phyloP scores from a whole-genome alignment of 2,329 filamentous ascomycete genomes.

The Clarireedia sp. region DNA sequence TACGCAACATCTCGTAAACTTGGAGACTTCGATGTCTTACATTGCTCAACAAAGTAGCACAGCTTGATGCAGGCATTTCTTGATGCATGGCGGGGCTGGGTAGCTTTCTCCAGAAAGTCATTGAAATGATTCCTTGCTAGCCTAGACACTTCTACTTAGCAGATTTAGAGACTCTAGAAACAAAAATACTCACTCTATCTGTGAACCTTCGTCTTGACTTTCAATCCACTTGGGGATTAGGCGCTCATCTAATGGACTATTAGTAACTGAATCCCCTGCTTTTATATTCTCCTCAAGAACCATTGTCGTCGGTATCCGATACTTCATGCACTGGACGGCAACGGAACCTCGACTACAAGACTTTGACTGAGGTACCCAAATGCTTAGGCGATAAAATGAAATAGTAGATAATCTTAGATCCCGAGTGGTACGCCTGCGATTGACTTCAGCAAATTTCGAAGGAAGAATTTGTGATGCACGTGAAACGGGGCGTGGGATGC shows the following conservation, averaged over 20 bases:
- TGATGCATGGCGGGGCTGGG: conserved; percentile 45
- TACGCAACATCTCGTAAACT: conserved; percentile 44
- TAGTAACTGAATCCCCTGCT: neutral
- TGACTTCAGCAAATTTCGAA: neutral
- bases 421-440: neutral
- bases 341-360: too few species aligned
- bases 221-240: conserved; percentile 36
- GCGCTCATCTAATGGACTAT: conserved; percentile 18
- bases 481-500: neutral
- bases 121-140: conserved; percentile 18
- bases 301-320: neutral
- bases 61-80: conserved; percentile 52
- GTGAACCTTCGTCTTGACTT: conserved; percentile 29
- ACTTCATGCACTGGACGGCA: neutral
- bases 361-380: too few species aligned
- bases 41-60: conserved; percentile 54
- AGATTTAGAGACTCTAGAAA: neutral
- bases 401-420: neutral
- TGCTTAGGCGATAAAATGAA: too few species aligned
- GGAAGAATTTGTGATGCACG: conserved; percentile 1
- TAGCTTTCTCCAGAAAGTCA: conserved; percentile 22
- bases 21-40: conserved; percentile 41
- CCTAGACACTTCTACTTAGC: conserved; percentile 11
- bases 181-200: conserved; percentile 31
- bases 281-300: neutral